Conservation (phyloP, 2,329 filamentous ascomycete species). For the Aspergillus costaricaensis region DNA sequence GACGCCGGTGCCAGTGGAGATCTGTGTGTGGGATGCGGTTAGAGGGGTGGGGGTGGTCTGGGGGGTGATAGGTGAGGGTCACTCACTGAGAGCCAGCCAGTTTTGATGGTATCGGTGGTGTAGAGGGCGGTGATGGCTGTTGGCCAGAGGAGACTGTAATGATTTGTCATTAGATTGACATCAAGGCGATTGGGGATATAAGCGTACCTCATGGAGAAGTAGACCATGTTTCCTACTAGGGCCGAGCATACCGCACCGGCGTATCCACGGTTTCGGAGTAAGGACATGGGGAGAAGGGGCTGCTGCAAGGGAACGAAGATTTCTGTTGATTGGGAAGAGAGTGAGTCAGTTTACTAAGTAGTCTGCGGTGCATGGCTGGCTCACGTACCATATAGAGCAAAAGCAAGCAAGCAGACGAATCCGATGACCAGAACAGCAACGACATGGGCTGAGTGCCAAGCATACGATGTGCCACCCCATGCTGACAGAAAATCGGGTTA, state of each 20-base stretch:
- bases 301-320: slow-evolving; percentile 6
- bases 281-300: slow-evolving; percentile 1
- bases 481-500: not conserved
- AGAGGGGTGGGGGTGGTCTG: not conserved
- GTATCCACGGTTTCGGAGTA: slow-evolving; percentile 6
- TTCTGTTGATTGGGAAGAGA: not conserved
- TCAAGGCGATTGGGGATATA: not conserved
- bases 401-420: slow-evolving; percentile 1
- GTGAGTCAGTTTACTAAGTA: not conserved
- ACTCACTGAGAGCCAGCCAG: slow-evolving; percentile 3
- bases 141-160: slow-evolving; percentile 4
- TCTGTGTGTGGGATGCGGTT: not conserved
- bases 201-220: slow-evolving; percentile 6
- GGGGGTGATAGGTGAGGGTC: not conserved
- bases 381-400: slow-evolving; percentile 3
- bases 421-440: slow-evolving; percentile 7
- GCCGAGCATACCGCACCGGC: slow-evolving; percentile 1
- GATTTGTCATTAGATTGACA: not conserved
- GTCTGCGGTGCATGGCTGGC: not conserved
- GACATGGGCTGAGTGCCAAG: slow-evolving; percentile 10
- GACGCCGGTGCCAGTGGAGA: slow-evolving; percentile 3
- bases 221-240: slow-evolving; percentile 7
- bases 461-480: slow-evolving; percentile 7
- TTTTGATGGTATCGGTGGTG: slow-evolving; percentile 5
- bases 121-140: not conserved